phyloP scores from a whole-genome alignment of 192 early-diverging fungal genomes.

The Coemansia sp. region DNA sequence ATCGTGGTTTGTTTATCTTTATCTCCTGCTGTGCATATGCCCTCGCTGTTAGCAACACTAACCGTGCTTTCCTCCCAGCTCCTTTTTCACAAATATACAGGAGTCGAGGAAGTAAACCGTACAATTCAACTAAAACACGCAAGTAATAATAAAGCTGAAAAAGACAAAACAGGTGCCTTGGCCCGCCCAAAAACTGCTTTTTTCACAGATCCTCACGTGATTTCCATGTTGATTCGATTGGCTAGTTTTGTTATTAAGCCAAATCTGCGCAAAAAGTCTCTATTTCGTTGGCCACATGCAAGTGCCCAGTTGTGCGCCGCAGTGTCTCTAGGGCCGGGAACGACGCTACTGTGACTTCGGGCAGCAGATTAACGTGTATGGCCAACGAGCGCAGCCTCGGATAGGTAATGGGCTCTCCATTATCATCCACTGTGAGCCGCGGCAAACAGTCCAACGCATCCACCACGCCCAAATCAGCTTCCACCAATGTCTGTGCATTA shows the following conservation, averaged over 20 bases:
- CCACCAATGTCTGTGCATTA: slow-evolving; percentile 34
- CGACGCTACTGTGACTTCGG: slow-evolving; percentile 19
- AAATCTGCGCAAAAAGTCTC: not conserved
- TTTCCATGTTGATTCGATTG: not conserved
- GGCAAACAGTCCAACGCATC: slow-evolving; percentile 32
- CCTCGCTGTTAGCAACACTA: not conserved
- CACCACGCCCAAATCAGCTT: slow-evolving; percentile 35
- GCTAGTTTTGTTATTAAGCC: not conserved
- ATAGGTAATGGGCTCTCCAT: slow-evolving; percentile 23
- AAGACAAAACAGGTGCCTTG: too few species aligned
- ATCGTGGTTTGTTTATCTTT: slow-evolving; percentile 3
- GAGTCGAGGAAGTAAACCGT: not conserved
- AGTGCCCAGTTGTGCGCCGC: slow-evolving; percentile 20
- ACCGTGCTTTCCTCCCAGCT: slow-evolving; percentile 1
- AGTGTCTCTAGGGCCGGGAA: slow-evolving; percentile 27
- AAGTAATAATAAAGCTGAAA: too few species aligned
- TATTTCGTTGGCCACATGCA: slow-evolving; percentile 24
- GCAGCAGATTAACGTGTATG: slow-evolving; percentile 30
- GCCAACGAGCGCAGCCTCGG: slow-evolving; percentile 27
- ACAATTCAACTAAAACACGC: too few species aligned
- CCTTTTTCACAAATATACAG: not conserved
- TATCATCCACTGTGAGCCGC: slow-evolving; percentile 23
- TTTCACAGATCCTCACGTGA: not conserved
- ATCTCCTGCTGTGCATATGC: slow-evolving; percentile 1
- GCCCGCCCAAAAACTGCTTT: too few species aligned